These are phyloP conservation scores for Trametes versicolor DNA, from an alignment of 1,284 basidiomycete species.

Conservation along the genomic window DNA sequence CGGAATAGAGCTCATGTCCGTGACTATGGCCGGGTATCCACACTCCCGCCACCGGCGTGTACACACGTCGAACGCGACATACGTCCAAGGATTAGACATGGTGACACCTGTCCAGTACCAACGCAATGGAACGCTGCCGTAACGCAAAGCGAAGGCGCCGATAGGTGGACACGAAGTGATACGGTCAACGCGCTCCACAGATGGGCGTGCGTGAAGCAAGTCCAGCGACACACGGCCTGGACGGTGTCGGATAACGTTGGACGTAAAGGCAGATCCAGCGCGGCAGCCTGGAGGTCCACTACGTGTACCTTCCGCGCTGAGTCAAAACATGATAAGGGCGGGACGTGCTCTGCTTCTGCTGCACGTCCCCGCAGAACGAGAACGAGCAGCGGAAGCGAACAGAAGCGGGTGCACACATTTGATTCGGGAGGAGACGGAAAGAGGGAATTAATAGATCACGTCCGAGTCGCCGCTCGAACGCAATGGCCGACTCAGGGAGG, in stretches of 20 bases:
- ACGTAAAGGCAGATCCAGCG: neutral
- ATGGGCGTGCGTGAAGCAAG: neutral
- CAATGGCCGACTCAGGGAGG: neutral
- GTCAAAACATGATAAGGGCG: neutral
- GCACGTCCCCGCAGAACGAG: neutral
- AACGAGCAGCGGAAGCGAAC: slow-evolving; percentile 1
- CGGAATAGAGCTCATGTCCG: too few species aligned
- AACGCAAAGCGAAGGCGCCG: neutral
- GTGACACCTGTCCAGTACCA: neutral
- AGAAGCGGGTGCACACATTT: slow-evolving; percentile 8
- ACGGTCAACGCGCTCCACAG: neutral
- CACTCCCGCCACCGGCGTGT: neutral
- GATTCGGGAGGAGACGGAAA: slow-evolving; percentile 19
- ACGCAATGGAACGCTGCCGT: neutral
- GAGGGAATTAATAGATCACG: slow-evolving; percentile 19
- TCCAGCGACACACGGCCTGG: neutral
- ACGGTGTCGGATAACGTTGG: neutral
- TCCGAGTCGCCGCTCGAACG: slow-evolving; percentile 21
- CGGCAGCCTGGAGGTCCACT: neutral
- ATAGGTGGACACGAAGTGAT: neutral
- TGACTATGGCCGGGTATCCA: neutral
- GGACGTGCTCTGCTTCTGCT: neutral
- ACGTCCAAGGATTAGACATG: neutral
- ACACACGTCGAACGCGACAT: neutral
- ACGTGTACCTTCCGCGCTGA: neutral